Evolutionary conservation across 2,329 filamentous ascomycete genomes (phyloP), one percentile per base, ranked within the genome.

Genomic region (Xenoacremonium recifei): DNA sequence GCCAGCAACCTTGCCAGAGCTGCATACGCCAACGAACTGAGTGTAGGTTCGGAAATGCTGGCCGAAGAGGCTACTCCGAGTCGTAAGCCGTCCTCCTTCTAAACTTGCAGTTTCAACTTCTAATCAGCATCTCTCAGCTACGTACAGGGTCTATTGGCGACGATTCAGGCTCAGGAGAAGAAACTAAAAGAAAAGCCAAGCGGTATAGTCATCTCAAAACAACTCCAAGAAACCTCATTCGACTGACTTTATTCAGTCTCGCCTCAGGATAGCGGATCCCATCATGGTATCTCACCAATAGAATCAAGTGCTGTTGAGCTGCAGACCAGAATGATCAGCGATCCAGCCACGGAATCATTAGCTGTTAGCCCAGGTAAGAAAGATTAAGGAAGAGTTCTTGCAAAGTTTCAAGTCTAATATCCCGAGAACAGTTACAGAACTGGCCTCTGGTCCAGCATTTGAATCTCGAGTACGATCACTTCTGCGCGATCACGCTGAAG

Each of bases 1-100:
- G 58, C 3, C 44, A 50, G 7, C 50, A 49, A 21, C 58, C 57
- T 4, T 61, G 58, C 29, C 41, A 44, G 12, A 53, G 52, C 11
- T 61, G 58, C 32, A 46, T 33, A 13, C 53, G 56, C 7, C 45
- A 50, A 7, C 51, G 54, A 2, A 37, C 56, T 10, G 44, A 55
- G 7, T 61, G 58, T 33, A 47, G 45, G 12, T 61, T 61, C 39
- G 53, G 52, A 11, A 40, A 33, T 18, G 37, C 39, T 12, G 47
- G 40, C 6, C 42, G 53, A 10, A 48, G 53, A 5, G 50, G 54
- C 4, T 54, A 55, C 33, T 57, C 54, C 10, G 52, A 57, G 19
- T 40, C 49, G 54, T 57, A 32, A 27, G 45, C 39, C 12, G 1
- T 15, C 17, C 21, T 32, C 4, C 25, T 7, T n/a, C 42, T 25